phyloP scores from a whole-genome alignment of 1,284 basidiomycete species.

The Phylloboletellus chloephorus region DNA sequence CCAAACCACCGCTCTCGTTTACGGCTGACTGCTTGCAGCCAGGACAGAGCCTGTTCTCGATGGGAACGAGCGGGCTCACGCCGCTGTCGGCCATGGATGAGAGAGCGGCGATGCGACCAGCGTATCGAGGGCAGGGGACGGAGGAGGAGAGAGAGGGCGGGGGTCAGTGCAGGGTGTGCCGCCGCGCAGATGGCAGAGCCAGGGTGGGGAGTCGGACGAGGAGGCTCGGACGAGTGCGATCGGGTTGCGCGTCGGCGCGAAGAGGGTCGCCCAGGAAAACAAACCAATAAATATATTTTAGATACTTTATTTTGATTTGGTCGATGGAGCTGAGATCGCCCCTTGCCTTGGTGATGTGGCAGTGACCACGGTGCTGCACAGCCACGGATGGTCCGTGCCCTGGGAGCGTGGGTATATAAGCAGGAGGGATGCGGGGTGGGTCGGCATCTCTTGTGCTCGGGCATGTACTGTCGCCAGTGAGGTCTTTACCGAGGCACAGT shows the following conservation, averaged over 20 bases:
- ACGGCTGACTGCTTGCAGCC: slow-evolving; percentile 83
- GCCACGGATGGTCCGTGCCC: slow-evolving; percentile 42
- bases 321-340: background rate
- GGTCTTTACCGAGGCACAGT: slow-evolving; percentile 87
- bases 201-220: background rate
- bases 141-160: background rate
- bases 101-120: slow-evolving; percentile 1
- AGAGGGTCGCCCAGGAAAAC: slow-evolving; percentile 1
- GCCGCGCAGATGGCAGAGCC: slow-evolving; percentile 4
- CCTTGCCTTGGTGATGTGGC: background rate
- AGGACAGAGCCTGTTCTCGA: slow-evolving; percentile 71
- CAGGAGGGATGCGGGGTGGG: background rate
- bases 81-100: slow-evolving; percentile 14
- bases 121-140: slow-evolving; percentile 2
- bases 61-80: slow-evolving; percentile 15
- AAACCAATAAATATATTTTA: slow-evolving; percentile 3
- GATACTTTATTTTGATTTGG: slow-evolving; percentile 1
- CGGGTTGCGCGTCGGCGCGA: background rate
- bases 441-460: slow-evolving; percentile 78
- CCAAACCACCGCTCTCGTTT: slow-evolving; percentile 78
- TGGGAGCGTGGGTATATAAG: slow-evolving; percentile 30
- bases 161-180: slow-evolving; percentile 3
- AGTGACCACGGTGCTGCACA: slow-evolving; percentile 3
- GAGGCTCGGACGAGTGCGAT: too few relatives aligned
- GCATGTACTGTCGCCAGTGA: slow-evolving; percentile 86